A percentile compares a stretch with the other conserved stretches of the same genome.
Conservation (phyloP, 2,329 filamentous ascomycete species). For the Pseudocercospora eumusae region DNA sequence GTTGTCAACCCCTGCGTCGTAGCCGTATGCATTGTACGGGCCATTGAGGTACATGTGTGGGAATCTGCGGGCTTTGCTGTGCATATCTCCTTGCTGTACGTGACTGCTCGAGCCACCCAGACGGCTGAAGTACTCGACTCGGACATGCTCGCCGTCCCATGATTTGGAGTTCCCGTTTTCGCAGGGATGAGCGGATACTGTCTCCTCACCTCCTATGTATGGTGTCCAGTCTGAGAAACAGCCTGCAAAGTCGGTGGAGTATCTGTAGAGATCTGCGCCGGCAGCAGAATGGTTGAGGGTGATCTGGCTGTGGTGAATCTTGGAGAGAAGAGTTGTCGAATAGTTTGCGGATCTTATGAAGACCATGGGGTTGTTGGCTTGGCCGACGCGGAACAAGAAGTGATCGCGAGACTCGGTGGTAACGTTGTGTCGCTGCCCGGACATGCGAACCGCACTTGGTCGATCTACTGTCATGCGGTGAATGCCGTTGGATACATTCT, state of each 20-base stretch:
- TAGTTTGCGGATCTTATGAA: constrained; percentile 60
- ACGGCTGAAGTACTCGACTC: constrained; percentile 62
- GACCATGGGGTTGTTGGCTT: constrained; percentile 58
- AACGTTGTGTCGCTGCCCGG: constrained; percentile 38
- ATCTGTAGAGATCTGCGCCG: constrained; percentile 62
- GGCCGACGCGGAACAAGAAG: constrained; percentile 61
- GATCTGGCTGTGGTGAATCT: constrained; percentile 8
- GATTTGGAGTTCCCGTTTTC: constrained; percentile 53
- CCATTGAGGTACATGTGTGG: constrained; percentile 65
- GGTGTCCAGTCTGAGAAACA: constrained; percentile 58
- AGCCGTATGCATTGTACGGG: constrained; percentile 63
- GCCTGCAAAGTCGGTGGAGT: constrained; percentile 61
- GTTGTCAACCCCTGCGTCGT: constrained; percentile 59
- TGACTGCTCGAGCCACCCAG: constrained; percentile 60
- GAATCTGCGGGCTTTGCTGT: constrained; percentile 49
- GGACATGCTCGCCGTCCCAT: constrained; percentile 63
- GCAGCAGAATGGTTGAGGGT: constrained; percentile 54
- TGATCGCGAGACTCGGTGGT: constrained; percentile 56
- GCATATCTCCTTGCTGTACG: constrained; percentile 59
- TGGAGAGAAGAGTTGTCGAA: constrained; percentile 43
- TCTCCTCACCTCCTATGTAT: constrained; percentile 54
- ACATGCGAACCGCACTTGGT: constrained; percentile 44
- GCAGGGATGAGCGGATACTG: constrained; percentile 54
- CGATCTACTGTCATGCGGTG: constrained; percentile 59
- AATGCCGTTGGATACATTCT: constrained; percentile 60